Percentiles rank a stretch among this genome's conserved stretches.
These are phyloP conservation scores for Abrus precatorius DNA, from an alignment of 306 rosid species.

Conservation along the genomic window DNA sequence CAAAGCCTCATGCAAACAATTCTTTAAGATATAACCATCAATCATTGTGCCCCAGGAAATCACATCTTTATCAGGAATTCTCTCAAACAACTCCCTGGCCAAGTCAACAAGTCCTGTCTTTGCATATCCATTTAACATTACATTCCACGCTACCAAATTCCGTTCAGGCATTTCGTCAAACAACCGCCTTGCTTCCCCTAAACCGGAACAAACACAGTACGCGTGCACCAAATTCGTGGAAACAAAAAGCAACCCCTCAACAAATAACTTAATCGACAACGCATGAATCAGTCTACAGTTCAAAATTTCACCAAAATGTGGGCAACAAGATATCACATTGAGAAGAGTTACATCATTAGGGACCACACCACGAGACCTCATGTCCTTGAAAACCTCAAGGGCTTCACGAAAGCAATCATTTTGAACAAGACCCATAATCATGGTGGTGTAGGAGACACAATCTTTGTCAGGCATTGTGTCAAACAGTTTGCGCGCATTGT, in stretches of 20 bases:
- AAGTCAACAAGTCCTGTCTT: conserved; percentile 69
- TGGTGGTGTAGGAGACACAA: conserved; percentile 83
- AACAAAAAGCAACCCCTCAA: conserved; percentile 65
- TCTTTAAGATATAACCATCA: conserved; percentile 74
- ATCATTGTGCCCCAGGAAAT: conserved; percentile 93
- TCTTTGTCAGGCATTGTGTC: conserved; percentile 71
- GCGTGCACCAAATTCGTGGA: conserved; percentile 82
- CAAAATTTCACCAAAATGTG: conserved; percentile 69
- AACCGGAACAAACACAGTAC: conserved; percentile 72
- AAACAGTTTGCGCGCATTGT: conserved; percentile 73
- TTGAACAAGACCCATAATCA: conserved; percentile 84
- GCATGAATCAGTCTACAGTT: conserved; percentile 74
- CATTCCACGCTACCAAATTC: conserved; percentile 88
- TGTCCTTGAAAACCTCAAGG: conserved; percentile 73
- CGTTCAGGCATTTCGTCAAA: conserved; percentile 73
- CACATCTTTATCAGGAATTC: conserved; percentile 70
- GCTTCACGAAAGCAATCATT: conserved; percentile 71
- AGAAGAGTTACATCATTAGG: conserved; percentile 80
- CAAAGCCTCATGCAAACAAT: conserved; percentile 72
- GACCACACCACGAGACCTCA: conserved; percentile 66
- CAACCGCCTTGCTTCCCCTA: conserved; percentile 68
- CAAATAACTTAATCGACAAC: conserved; percentile 61
- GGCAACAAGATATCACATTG: conserved; percentile 71
- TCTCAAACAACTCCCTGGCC: conserved; percentile 79
- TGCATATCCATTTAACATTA: conserved; percentile 82